Conservation (phyloP, 192 early-diverging fungal genomes). For the Mortierella hygrophila region DNA sequence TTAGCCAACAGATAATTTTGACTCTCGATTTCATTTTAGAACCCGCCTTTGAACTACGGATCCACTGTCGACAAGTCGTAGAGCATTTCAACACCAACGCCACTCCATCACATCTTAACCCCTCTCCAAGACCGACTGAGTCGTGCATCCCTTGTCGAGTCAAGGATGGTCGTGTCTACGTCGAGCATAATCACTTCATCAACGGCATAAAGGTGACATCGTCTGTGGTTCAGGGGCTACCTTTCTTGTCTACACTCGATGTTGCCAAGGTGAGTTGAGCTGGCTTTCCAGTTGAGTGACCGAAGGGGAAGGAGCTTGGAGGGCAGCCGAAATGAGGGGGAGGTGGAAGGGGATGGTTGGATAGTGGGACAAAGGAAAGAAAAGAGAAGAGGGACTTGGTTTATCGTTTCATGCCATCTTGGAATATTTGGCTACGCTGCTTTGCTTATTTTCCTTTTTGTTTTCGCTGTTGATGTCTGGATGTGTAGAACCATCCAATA, state of each 20-base stretch:
- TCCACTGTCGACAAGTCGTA: conserved; percentile 15
- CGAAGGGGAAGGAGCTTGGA: background rate
- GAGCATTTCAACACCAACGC: background rate
- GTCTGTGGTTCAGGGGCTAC: background rate
- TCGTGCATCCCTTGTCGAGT: background rate
- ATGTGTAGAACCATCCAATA: too few species aligned
- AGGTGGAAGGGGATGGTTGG: too few species aligned
- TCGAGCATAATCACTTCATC: conserved; percentile 21
- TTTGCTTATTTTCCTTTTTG: too few species aligned
- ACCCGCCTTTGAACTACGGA: conserved; percentile 13
- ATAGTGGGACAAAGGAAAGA: too few species aligned
- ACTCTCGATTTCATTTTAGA: background rate
- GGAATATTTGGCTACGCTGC: too few species aligned
- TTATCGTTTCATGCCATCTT: too few species aligned
- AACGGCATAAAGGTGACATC: conserved; percentile 8
- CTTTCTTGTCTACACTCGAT: background rate
- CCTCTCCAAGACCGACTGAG: background rate
- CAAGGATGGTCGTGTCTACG: background rate
- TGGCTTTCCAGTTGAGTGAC: background rate
- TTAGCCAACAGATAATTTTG: background rate
- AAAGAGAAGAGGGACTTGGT: too few species aligned
- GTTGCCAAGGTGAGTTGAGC: background rate
- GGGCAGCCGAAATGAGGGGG: background rate
- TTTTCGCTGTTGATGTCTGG: too few species aligned
- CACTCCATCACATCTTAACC: background rate